Conservation (phyloP, 768 basidiomycete species). For the Dioszegia crocea region DNA sequence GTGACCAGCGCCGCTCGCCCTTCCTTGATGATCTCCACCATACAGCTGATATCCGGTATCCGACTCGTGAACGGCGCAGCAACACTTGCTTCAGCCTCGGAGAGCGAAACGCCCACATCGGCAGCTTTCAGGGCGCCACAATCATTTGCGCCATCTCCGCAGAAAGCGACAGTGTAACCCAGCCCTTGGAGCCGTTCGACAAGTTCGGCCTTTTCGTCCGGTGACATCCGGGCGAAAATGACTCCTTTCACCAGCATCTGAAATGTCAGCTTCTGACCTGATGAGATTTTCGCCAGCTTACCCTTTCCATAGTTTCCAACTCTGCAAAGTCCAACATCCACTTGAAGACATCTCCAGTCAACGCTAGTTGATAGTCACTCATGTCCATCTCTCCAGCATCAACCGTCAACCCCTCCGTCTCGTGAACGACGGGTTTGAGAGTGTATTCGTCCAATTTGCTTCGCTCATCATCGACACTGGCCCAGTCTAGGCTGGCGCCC, state of each 20-base stretch:
- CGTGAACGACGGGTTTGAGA: slow-evolving; percentile 66
- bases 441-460: slow-evolving; percentile 86
- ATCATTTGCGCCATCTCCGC: slow-evolving; percentile 98
- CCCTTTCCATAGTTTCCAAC: slow-evolving; percentile 86
- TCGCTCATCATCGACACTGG: slow-evolving; percentile 77
- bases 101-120: slow-evolving; percentile 92
- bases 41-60: slow-evolving; percentile 90
- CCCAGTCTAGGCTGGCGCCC: slow-evolving; percentile 73
- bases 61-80: slow-evolving; percentile 95
- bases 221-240: slow-evolving; percentile 97
- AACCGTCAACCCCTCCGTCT: slow-evolving; percentile 59
- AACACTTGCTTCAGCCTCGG: slow-evolving; percentile 96
- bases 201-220: slow-evolving; percentile 97
- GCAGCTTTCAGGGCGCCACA: slow-evolving; percentile 98
- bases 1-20: slow-evolving; percentile 93
- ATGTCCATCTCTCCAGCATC: slow-evolving; percentile 69
- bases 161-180: slow-evolving; percentile 96
- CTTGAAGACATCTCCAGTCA: slow-evolving; percentile 92
- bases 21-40: slow-evolving; percentile 93
- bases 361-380: slow-evolving; percentile 82
- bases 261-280: neutral
- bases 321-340: slow-evolving; percentile 98
- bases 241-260: slow-evolving; percentile 97
- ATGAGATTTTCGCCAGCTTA: slow-evolving; percentile 49
- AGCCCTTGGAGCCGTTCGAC: slow-evolving; percentile 88